A percentile compares a stretch with the other conserved stretches of the same genome.
phyloP scores from a whole-genome alignment of 768 basidiomycete species.

The Amylocystis lapponica region DNA sequence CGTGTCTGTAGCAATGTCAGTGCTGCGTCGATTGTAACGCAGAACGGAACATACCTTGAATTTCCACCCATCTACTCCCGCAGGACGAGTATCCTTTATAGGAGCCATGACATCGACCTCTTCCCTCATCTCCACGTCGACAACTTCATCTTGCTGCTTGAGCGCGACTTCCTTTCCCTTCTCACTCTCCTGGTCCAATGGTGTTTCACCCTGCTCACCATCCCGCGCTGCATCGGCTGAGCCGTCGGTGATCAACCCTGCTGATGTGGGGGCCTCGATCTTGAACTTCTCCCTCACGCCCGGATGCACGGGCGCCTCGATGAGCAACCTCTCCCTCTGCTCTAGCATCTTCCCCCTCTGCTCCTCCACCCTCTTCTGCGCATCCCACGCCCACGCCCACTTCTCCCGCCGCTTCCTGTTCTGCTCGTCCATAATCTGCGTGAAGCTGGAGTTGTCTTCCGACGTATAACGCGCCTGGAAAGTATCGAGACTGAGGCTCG shows the following conservation, averaged over 20 bases:
- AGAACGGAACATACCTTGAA: slow-evolving; percentile 53
- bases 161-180: slow-evolving; percentile 18
- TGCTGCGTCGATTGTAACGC: neutral
- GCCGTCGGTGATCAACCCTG: slow-evolving; percentile 44
- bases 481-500: slow-evolving; percentile 63
- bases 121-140: slow-evolving; percentile 20
- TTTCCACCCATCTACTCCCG: slow-evolving; percentile 76
- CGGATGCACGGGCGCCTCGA: slow-evolving; percentile 55
- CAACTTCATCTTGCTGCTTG: slow-evolving; percentile 17
- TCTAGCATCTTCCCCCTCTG: slow-evolving; percentile 62
- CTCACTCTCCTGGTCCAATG: slow-evolving; percentile 12
- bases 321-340: slow-evolving; percentile 61
- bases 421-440: slow-evolving; percentile 85
- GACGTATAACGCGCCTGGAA: slow-evolving; percentile 94
- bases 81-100: slow-evolving; percentile 63
- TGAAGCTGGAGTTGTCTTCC: slow-evolving; percentile 97
- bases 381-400: slow-evolving; percentile 93
- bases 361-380: slow-evolving; percentile 73
- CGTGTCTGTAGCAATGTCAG: slow-evolving; percentile 54
- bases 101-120: slow-evolving; percentile 75
- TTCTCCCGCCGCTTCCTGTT: slow-evolving; percentile 75
- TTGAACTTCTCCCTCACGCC: slow-evolving; percentile 65
- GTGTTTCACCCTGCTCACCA: slow-evolving; percentile 22
- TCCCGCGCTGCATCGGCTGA: slow-evolving; percentile 19
- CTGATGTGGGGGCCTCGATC: slow-evolving; percentile 54